These are phyloP conservation scores for Komagataella kurtzmanii DNA, from an alignment of 805 yeast genomes.

Conservation along the genomic window DNA sequence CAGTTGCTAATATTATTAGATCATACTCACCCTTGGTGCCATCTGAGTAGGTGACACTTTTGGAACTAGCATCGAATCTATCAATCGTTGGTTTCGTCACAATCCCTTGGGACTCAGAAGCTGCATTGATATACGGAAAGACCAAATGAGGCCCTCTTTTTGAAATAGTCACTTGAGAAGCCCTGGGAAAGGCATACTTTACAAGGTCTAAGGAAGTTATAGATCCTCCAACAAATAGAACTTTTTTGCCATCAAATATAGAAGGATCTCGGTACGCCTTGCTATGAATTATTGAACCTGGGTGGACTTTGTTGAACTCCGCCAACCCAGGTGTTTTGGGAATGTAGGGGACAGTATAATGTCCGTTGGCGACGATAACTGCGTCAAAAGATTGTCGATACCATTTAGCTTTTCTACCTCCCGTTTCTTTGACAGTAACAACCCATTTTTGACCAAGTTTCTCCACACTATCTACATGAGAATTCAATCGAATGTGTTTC, in stretches of 20 bases:
- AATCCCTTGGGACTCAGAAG: constrained; percentile 15
- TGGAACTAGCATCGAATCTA: constrained; percentile 11
- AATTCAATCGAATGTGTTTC: background rate
- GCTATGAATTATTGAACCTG: constrained; percentile 20
- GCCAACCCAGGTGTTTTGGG: constrained; percentile 26
- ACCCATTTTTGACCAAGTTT: constrained; percentile 5
- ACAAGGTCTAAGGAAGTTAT: constrained; percentile 17
- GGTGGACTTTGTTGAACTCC: constrained; percentile 17
- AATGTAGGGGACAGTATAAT: constrained; percentile 23
- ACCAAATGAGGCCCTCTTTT: constrained; percentile 14
- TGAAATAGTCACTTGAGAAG: constrained; percentile 11
- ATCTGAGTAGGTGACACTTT: constrained; percentile 2
- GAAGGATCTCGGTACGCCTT: constrained; percentile 21
- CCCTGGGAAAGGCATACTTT: constrained; percentile 11
- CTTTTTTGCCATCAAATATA: constrained; percentile 17
- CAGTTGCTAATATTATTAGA: constrained; percentile 1
- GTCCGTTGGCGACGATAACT: constrained; percentile 29
- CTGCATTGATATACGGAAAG: constrained; percentile 17
- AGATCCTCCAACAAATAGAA: constrained; percentile 5
- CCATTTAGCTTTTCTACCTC: constrained; percentile 10
- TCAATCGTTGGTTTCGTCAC: constrained; percentile 11
- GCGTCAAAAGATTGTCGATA: constrained; percentile 22
- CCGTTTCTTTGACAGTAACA: constrained; percentile 6
- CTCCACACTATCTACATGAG: constrained; percentile 3
- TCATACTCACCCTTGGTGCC: constrained; percentile 1